phyloP scores from a whole-genome alignment of 2,329 filamentous ascomycete species.

The Emmonsiellopsis sp. region DNA sequence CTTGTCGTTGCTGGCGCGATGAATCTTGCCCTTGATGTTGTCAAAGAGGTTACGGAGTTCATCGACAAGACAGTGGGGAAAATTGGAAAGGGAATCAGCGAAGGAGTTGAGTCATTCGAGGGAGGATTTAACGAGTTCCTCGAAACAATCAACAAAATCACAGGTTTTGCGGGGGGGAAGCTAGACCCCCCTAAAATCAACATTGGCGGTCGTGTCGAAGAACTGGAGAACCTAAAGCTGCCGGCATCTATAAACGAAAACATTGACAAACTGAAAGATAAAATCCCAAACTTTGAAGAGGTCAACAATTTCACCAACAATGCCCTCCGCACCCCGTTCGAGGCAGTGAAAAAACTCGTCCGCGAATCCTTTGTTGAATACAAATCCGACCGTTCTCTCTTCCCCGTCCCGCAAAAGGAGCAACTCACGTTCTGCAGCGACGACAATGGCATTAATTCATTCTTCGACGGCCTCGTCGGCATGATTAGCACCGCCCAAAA shows the following conservation, averaged over 20 bases:
- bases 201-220: constrained; percentile 53
- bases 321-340: constrained; percentile 69
- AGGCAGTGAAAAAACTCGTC: constrained; percentile 64
- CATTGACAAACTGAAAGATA: constrained; percentile 62
- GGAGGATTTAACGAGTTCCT: constrained; percentile 45
- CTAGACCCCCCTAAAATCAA: constrained; percentile 39
- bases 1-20: constrained; percentile 72
- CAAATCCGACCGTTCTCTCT: constrained; percentile 64
- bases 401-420: constrained; percentile 78
- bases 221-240: constrained; percentile 62
- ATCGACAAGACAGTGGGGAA: constrained; percentile 46
- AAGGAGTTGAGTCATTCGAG: constrained; percentile 40
- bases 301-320: constrained; percentile 73
- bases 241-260: constrained; percentile 58
- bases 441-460: constrained; percentile 69
- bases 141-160: constrained; percentile 40
- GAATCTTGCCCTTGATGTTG: constrained; percentile 54
- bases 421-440: constrained; percentile 79
- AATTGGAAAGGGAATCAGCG: constrained; percentile 38
- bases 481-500: constrained; percentile 61
- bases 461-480: constrained; percentile 65
- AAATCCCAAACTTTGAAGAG: constrained; percentile 73
- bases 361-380: constrained; percentile 63
- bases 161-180: no score
- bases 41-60: constrained; percentile 50